A percentile compares a stretch with the other conserved stretches of the same genome.
phyloP scores from a whole-genome alignment of 1,284 basidiomycete genomes.

The Schizophyllum commune region DNA sequence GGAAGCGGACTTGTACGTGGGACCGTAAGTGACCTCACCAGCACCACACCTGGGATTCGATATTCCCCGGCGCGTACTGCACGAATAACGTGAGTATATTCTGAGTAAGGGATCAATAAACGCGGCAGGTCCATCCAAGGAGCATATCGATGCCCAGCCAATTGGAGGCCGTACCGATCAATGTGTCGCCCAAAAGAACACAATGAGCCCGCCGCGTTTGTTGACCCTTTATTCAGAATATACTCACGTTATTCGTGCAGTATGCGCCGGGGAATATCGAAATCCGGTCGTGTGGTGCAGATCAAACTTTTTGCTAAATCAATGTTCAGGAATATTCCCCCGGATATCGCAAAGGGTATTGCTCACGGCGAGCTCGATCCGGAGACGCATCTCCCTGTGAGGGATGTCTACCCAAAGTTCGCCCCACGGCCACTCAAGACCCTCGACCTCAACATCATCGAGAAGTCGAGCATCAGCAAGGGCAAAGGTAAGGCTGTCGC shows the following conservation, averaged over 20 bases:
- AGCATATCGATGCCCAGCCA: too few species aligned
- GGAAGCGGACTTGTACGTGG: conserved; percentile 68
- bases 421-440: conserved; percentile 36
- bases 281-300: background rate
- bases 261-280: too few species aligned
- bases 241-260: too few species aligned
- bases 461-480: conserved; percentile 17
- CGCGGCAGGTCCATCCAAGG: too few species aligned
- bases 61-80: conserved; percentile 6
- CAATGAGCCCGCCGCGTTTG: too few species aligned
- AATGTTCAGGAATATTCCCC: conserved; percentile 46
- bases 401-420: conserved; percentile 73
- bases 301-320: background rate
- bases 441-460: conserved; percentile 16
- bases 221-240: too few species aligned
- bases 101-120: too few species aligned
- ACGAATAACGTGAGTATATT: background rate
- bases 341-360: conserved; percentile 53
- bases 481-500: conserved; percentile 35
- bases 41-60: background rate
- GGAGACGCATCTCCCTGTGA: conserved; percentile 62
- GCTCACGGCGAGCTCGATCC: conserved; percentile 79
- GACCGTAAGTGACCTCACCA: conserved; percentile 43
- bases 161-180: too few species aligned
- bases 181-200: too few species aligned